A percentile compares a stretch with the other conserved stretches of the same genome.
Evolutionary conservation across 2,329 filamentous ascomycete genomes (phyloP).

Genomic region (Ascochyta viciae-villosae): DNA sequence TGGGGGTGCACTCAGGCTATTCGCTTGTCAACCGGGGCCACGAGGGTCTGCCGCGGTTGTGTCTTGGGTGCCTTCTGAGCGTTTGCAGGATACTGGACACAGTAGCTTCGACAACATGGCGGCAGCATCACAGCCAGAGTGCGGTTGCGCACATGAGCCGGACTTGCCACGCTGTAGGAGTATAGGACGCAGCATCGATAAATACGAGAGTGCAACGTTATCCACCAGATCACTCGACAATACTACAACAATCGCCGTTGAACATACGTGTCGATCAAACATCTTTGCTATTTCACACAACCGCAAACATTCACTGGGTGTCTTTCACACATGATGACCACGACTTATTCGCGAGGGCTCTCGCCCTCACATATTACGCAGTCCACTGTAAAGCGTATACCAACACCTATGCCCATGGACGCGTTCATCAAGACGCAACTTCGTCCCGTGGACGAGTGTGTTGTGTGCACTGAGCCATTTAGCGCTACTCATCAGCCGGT

Average conservation of each 20-base stretch:
- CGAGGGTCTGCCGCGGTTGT: background rate
- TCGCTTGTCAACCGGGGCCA: background rate
- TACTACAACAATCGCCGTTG: background rate
- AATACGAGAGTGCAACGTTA: background rate
- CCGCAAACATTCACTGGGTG: constrained; percentile 13
- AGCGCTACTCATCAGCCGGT: constrained; percentile 35
- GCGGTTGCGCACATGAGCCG: background rate
- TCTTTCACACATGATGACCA: constrained; percentile 4
- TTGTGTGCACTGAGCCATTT: constrained; percentile 39
- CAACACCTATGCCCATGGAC: constrained; percentile 28
- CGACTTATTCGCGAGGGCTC: background rate
- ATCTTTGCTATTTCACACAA: constrained; percentile 8
- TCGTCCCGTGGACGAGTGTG: constrained; percentile 34
- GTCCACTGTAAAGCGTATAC: background rate
- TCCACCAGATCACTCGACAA: background rate
- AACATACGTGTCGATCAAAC: background rate
- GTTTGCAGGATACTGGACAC: constrained; percentile 1
- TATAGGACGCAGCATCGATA: background rate
- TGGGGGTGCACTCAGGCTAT: no score
- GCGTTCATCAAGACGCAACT: constrained; percentile 34
- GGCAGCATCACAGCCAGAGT: background rate
- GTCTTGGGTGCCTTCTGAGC: background rate
- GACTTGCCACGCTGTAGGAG: background rate
- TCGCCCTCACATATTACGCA: background rate
- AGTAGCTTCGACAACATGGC: background rate